These are phyloP conservation scores for Taphrina pruni DNA, from an alignment of 1,139 yeast species.

Conservation along the genomic window DNA sequence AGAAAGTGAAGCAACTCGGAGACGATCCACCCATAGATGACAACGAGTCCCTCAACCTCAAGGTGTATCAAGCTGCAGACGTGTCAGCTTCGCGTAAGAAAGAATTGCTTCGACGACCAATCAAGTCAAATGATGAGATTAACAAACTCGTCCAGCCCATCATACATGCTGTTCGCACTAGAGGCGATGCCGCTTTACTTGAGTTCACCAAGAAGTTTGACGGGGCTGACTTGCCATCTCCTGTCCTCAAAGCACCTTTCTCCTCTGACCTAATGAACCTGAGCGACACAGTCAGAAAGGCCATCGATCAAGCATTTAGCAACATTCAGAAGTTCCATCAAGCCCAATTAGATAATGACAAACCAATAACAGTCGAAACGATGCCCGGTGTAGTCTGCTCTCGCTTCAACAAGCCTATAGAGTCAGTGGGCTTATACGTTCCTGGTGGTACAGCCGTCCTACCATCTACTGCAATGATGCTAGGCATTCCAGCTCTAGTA, in stretches of 20 bases:
- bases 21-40: constrained; percentile 38
- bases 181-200: constrained; percentile 84
- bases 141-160: constrained; percentile 93
- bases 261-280: constrained; percentile 75
- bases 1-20: constrained; percentile 30
- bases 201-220: constrained; percentile 91
- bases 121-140: constrained; percentile 86
- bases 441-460: constrained; percentile 99
- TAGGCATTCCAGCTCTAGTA: constrained; percentile 98
- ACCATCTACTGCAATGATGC: constrained; percentile 97
- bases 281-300: constrained; percentile 75
- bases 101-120: constrained; percentile 80
- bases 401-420: constrained; percentile 92
- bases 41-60: constrained; percentile 33
- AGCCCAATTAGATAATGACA: constrained; percentile 74
- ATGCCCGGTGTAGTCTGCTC: constrained; percentile 93
- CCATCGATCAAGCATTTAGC: constrained; percentile 85
- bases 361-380: constrained; percentile 79
- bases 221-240: constrained; percentile 71
- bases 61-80: constrained; percentile 27
- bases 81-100: constrained; percentile 53
- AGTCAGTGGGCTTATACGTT: constrained; percentile 89
- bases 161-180: constrained; percentile 71
- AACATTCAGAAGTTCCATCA: constrained; percentile 91
- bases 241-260: constrained; percentile 87